phyloP scores from a whole-genome alignment of 2,329 filamentous ascomycete genomes.

The Pestalotiopsis fici region DNA sequence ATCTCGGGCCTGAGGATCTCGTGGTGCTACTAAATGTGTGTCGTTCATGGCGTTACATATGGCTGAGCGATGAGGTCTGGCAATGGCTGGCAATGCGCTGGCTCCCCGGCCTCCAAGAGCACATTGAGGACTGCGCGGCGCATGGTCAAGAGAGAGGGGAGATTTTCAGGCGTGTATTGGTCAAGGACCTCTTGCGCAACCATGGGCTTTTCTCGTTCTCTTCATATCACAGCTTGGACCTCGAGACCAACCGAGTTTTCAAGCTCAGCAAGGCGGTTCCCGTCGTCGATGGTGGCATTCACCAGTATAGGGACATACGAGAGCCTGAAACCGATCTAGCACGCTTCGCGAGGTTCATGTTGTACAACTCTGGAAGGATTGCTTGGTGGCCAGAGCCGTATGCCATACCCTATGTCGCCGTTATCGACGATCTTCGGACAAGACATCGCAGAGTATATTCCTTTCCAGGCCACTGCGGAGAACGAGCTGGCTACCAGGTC shows the following conservation, averaged over 20 bases:
- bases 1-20: constrained; percentile 25
- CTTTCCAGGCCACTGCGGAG: constrained; percentile 22
- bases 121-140: constrained; percentile 18
- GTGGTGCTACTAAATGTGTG: constrained; percentile 20
- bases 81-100: constrained; percentile 26
- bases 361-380: constrained; percentile 27
- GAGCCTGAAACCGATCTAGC: constrained; percentile 18
- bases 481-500: constrained; percentile 26
- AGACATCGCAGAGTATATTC: constrained; percentile 26
- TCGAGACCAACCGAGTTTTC: constrained; percentile 26
- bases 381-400: constrained; percentile 33
- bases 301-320: constrained; percentile 22
- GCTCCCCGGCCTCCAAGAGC: constrained; percentile 25
- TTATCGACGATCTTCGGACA: constrained; percentile 30
- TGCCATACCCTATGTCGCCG: constrained; percentile 26
- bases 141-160: constrained; percentile 16
- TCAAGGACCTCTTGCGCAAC: constrained; percentile 19
- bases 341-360: constrained; percentile 25
- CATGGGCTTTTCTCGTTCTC: constrained; percentile 25
- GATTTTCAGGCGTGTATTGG: constrained; percentile 21
- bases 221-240: constrained; percentile 24
- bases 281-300: constrained; percentile 25
- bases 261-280: constrained; percentile 24
- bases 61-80: constrained; percentile 30
- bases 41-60: constrained; percentile 22